These are phyloP conservation scores for Aaosphaeria pasadenensis DNA, from an alignment of 2,329 filamentous ascomycete species.

Conservation along the genomic window DNA sequence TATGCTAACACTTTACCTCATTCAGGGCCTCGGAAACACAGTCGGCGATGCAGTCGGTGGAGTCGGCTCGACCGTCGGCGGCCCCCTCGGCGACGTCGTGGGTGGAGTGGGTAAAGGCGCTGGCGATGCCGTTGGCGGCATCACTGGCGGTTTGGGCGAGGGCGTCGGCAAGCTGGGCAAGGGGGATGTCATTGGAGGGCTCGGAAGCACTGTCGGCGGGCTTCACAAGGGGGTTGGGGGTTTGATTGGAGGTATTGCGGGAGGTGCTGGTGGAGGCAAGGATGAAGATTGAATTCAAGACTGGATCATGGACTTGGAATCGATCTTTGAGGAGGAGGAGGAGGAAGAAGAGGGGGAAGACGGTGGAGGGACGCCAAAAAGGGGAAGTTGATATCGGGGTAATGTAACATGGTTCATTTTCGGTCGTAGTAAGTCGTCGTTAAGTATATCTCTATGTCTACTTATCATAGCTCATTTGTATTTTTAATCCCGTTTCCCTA, in stretches of 20 bases:
- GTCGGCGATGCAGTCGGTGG: conserved; percentile 39
- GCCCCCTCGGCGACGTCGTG: conserved; percentile 41
- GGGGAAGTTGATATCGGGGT: neutral
- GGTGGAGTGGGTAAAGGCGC: conserved; percentile 43
- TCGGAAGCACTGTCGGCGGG: conserved; percentile 42
- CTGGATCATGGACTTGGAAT: neutral
- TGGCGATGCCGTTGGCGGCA: conserved; percentile 39
- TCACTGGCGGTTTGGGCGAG: conserved; percentile 43
- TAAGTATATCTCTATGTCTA: neutral
- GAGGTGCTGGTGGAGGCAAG: conserved; percentile 19
- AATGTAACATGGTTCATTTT: neutral
- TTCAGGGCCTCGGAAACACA: conserved; percentile 28
- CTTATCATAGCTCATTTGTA: neutral
- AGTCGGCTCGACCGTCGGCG: conserved; percentile 34
- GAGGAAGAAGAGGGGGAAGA: neutral
- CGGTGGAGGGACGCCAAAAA: no score
- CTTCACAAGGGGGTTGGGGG: conserved; percentile 37
- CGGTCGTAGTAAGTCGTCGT: neutral
- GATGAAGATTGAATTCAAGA: conserved; percentile 10
- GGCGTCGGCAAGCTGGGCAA: conserved; percentile 45
- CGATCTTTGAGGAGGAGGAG: neutral
- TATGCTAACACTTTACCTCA: no score
- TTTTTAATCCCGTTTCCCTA: neutral
- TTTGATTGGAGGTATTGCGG: conserved; percentile 30
- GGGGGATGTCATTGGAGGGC: conserved; percentile 44